Evolutionary conservation across 805 yeast genomes (phyloP), one percentile per base, ranked within the genome.

Genomic region (Wickerhamiella vanderwaltii): DNA sequence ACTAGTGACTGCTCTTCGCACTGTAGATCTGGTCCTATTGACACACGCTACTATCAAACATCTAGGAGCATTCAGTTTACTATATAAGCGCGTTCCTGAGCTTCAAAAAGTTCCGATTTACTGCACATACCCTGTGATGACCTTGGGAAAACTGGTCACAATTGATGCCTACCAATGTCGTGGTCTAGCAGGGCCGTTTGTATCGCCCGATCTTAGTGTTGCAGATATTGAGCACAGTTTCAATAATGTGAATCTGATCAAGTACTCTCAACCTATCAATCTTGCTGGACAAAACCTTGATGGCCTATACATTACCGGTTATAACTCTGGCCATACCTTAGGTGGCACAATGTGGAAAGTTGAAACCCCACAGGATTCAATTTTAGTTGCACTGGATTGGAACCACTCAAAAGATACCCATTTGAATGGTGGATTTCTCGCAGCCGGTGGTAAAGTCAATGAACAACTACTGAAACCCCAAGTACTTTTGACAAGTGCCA

Each of bases 321-420:
- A 77, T 51, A 86, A 82, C 57, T 78, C 96, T 0, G 99, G 99
- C 3, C 95, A 84, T 55, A 69, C 94, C 0, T 67, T 91, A 22
- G 99, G 99, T 47, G 97, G 98, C 11, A 75, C 94, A 0, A 74
- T 87, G 35, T 87, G 96, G 96, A 64, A 78, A 28, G 58, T 88
- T 9, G 69, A 72, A 34, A 77, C 77, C 43, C 76, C 79, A 46
- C 72, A 77, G 13, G 96, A 88, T 50, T 79, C 79, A 48, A 64
- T 87, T n/a, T 65, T 88, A 2, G 84, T 85, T 58, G 94, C 95
- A 0, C 86, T 91, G 1, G 75, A 81, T 34, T 91, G 97, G 97
- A 88, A 87, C 58, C 97, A 91, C 56, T 78, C 96, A 1, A 77
- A 76, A 49, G 97, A 88, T 55, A 71, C 83, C 0, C 86, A 86